Base-by-base conservation (phyloP, 208 protist species). In the Novymonas esmeraldas region DNA sequence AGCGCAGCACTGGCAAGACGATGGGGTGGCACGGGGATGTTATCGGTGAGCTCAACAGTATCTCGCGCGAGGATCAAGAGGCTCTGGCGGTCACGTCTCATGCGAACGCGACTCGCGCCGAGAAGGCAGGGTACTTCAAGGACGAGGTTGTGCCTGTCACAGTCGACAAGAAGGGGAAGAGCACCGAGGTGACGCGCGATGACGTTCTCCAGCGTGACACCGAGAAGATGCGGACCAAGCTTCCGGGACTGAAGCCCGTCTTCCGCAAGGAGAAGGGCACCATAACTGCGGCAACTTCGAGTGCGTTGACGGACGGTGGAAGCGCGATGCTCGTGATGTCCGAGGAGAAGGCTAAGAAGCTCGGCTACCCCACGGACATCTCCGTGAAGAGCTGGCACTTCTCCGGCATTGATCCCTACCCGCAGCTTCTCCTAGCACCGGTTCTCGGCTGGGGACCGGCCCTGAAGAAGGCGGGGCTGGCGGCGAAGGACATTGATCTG, bases 11-110 rank as follows among this genome's bases (percentile, higher is more conserved):
- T 1, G 92, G 92, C 0, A 94, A 92, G 63, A 93, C 89, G 26
- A 97, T 97, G 92, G 92, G 92, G 24, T 97, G 80, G 75, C 90
- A 95, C 69, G 81, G 82, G 1, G 90, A 97, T 44, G 55, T 93
- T 24, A 97, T 95, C 44, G 90, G 54, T 0, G 92, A 97, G 64
- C 63, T 93, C 28, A 92, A 92, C 68, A 66, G 76, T 13, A 85
- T 97, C 28, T 60, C 77, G 22, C 73, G 92, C 29, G 73, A 58
- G 18, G 81, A 77, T 31, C 92, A 97, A 71, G 92, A 97, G 46
- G 70, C 45, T 36, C 85, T 95, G 38, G 84, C 90, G 0, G 33
- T 85, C 24, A 36, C 41, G 6, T 92, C 83, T 9, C 92, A 97
- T 65, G 65, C 65, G 46, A 94, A 94, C 41, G 90, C 92, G 14